Percentiles rank a stretch among this genome's conserved stretches.
phyloP scores from a whole-genome alignment of 2,329 filamentous ascomycete genomes.

The Diplodia corticola region DNA sequence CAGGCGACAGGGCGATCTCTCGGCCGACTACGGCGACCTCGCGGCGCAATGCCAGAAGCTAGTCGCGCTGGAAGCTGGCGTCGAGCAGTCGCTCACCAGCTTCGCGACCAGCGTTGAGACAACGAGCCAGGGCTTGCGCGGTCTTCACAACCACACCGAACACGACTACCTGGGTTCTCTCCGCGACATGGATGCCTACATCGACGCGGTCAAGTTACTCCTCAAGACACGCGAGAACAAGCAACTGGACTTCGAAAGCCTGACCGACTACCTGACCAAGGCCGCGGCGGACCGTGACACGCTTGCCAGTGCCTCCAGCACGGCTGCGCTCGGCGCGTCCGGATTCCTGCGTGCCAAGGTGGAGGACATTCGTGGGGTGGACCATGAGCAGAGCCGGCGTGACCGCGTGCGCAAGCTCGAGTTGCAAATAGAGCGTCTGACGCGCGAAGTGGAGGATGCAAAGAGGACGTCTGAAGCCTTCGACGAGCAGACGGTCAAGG shows the following conservation, averaged over 20 bases:
- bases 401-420: slow-evolving; percentile 89
- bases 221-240: slow-evolving; percentile 95
- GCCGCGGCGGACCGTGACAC: slow-evolving; percentile 82
- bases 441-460: slow-evolving; percentile 79
- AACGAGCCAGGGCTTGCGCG: slow-evolving; percentile 73
- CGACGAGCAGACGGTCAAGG: slow-evolving; percentile 91
- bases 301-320: slow-evolving; percentile 66
- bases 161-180: slow-evolving; percentile 92
- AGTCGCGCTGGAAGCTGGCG: slow-evolving; percentile 81
- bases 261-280: slow-evolving; percentile 94
- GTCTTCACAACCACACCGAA: slow-evolving; percentile 87
- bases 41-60: slow-evolving; percentile 95
- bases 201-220: slow-evolving; percentile 78
- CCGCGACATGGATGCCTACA: slow-evolving; percentile 94
- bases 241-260: slow-evolving; percentile 93
- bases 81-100: slow-evolving; percentile 77
- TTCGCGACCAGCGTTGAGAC: slow-evolving; percentile 87
- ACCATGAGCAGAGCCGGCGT: slow-evolving; percentile 87
- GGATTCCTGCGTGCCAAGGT: slow-evolving; percentile 92
- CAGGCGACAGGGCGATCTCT: slow-evolving; percentile 81
- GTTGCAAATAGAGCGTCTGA: slow-evolving; percentile 87
- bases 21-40: slow-evolving; percentile 83
- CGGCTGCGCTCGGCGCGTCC: slow-evolving; percentile 68
- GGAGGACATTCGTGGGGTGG: slow-evolving; percentile 93
- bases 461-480: slow-evolving; percentile 88